Evolutionary conservation across 2,329 filamentous ascomycete species (phyloP).

Genomic region (Chaetomiaceae sp.): DNA sequence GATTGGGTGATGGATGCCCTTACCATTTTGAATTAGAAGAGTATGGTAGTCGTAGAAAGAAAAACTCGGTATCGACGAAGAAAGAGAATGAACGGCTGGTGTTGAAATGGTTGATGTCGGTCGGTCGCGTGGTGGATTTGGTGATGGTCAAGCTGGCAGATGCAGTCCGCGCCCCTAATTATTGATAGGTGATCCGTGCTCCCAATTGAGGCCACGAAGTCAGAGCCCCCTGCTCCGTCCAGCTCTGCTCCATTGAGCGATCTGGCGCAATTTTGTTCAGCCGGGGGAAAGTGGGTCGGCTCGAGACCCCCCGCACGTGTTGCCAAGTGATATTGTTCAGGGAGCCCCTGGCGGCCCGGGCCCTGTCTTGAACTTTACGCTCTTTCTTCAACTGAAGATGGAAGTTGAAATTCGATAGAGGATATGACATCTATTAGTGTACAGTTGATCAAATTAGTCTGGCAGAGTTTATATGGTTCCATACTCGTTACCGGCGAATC

Average conservation of each 20-base stretch:
- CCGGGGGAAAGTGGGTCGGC: neutral
- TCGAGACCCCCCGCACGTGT: neutral
- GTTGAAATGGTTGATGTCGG: constrained; percentile 23
- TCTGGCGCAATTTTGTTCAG: constrained; percentile 22
- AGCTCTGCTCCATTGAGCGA: neutral
- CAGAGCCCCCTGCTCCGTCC: constrained; percentile 8
- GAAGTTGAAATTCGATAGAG: too few relatives aligned
- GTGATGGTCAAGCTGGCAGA: constrained; percentile 38
- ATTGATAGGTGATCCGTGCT: constrained; percentile 33
- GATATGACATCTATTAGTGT: too few relatives aligned
- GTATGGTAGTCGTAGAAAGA: constrained; percentile 12
- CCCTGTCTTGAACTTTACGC: too few relatives aligned
- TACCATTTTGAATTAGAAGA: constrained; percentile 24
- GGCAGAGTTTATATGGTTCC: too few relatives aligned
- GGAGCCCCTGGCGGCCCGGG: neutral
- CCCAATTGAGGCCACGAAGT: constrained; percentile 38
- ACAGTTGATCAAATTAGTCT: too few relatives aligned
- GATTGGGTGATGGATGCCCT: neutral
- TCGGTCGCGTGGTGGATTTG: constrained; percentile 31
- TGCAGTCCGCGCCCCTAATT: constrained; percentile 28
- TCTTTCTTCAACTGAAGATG: too few relatives aligned
- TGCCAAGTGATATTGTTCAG: neutral
- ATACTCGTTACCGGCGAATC: neutral
- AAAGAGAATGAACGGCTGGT: constrained; percentile 18
- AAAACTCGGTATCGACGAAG: constrained; percentile 7